A percentile compares a stretch with the other conserved stretches of the same genome.
Evolutionary conservation across 495 filamentous ascomycete genomes (phyloP).

Genomic region (Geopyxis carbonaria): DNA sequence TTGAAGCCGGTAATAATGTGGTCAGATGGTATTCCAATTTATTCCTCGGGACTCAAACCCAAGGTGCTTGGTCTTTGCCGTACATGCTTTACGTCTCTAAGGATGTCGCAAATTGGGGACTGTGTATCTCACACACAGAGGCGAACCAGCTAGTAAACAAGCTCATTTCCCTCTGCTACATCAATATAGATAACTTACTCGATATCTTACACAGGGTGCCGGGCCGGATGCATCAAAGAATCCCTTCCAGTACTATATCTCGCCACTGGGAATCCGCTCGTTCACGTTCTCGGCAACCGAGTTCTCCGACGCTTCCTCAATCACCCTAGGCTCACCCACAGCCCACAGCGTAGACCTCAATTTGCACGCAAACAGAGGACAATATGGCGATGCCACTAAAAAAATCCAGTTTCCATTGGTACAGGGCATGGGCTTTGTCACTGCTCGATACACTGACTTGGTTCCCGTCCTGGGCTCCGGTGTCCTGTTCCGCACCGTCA

Average conservation of each 20-base stretch:
- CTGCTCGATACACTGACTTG: conserved; percentile 52
- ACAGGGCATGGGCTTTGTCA: conserved; percentile 81
- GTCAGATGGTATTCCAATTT: conserved; percentile 66
- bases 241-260: conserved; percentile 54
- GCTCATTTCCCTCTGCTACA: neutral
- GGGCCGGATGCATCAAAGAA: conserved; percentile 34
- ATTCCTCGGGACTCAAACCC: conserved; percentile 57
- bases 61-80: conserved; percentile 63
- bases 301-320: conserved; percentile 36
- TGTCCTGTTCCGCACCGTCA: conserved; percentile 53
- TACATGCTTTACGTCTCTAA: conserved; percentile 57
- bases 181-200: too few species aligned
- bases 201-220: conserved; percentile 8
- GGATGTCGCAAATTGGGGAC: conserved; percentile 3
- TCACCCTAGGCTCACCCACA: conserved; percentile 58
- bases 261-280: conserved; percentile 67
- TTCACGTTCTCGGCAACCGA: conserved; percentile 63
- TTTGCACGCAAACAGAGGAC: conserved; percentile 31
- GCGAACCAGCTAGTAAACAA: conserved; percentile 11
- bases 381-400: conserved; percentile 8
- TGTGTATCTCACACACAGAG: conserved; percentile 17
- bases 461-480: conserved; percentile 57
- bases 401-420: conserved; percentile 63
- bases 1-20: conserved; percentile 48
- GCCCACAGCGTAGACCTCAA: conserved; percentile 48